Percentiles rank a stretch among this genome's conserved stretches.
Conservation (phyloP, 192 early-diverging fungal genomes). For the Coemansia biformis region DNA sequence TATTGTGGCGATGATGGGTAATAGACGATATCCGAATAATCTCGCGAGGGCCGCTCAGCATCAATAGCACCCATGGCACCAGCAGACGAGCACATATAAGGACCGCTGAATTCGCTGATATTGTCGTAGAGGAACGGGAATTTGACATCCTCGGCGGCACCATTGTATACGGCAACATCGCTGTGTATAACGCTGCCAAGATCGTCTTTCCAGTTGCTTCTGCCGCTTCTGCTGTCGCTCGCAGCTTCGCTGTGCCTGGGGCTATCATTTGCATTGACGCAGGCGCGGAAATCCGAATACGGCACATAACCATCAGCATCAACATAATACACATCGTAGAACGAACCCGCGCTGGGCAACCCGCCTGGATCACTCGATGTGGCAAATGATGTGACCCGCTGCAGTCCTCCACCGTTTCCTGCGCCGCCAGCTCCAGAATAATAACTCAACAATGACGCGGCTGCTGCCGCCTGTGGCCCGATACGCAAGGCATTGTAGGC, state of each 20-base stretch:
- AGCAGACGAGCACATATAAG: conserved; percentile 23
- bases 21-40: conserved; percentile 14
- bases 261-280: too few species aligned
- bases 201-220: too few species aligned
- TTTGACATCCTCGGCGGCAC: conserved; percentile 39
- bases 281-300: too few species aligned
- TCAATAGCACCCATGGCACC: conserved; percentile 4
- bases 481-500: conserved; percentile 39
- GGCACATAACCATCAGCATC: background rate
- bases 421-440: conserved; percentile 5
- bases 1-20: too few species aligned
- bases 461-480: conserved; percentile 12
- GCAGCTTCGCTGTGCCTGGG: conserved; percentile 4
- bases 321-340: conserved; percentile 6
- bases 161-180: conserved; percentile 41
- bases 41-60: conserved; percentile 7
- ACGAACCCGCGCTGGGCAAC: conserved; percentile 4
- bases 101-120: conserved; percentile 40
- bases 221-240: background rate
- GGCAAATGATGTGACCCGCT: conserved; percentile 30
- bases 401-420: too few species aligned
- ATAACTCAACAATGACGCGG: conserved; percentile 14
- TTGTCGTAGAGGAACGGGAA: conserved; percentile 45
- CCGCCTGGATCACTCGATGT: conserved; percentile 23
- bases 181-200: conserved; percentile 34